Percentiles rank a stretch among this genome's conserved stretches.
phyloP scores from a whole-genome alignment of 352 stramenopile genomes.

The Globisporangium emineosum region DNA sequence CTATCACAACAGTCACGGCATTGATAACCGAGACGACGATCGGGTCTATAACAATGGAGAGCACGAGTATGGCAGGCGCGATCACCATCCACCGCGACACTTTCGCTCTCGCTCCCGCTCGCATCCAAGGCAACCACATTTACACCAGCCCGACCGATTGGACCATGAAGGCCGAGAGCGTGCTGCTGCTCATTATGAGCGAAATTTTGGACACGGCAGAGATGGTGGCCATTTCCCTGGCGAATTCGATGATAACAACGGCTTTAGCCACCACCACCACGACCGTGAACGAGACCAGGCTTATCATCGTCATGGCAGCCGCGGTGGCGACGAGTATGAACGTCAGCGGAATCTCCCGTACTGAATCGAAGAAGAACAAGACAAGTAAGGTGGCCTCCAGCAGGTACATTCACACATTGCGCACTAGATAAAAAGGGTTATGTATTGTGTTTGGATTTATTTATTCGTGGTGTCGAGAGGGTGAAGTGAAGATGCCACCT shows the following conservation, averaged over 20 bases:
- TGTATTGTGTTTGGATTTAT: conserved; percentile 12
- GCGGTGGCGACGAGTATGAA: conserved; percentile 4
- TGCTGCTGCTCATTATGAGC: not conserved
- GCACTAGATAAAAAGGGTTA: conserved; percentile 5
- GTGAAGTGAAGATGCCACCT: not conserved
- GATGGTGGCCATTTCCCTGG: not conserved
- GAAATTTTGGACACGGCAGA: not conserved
- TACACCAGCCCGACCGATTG: not conserved
- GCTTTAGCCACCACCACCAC: not conserved
- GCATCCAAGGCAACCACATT: not conserved
- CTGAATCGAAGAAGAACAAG: not conserved
- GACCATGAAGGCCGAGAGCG: conserved; percentile 1
- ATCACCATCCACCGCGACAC: conserved; percentile 2
- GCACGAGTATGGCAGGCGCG: not conserved
- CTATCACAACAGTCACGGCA: not conserved
- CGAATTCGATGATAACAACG: conserved; percentile 5
- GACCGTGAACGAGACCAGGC: conserved; percentile 5
- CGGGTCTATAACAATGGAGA: not conserved
- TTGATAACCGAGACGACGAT: not conserved
- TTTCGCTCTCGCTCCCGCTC: conserved; percentile 9
- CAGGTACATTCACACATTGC: not conserved
- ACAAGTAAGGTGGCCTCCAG: not conserved
- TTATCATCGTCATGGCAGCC: conserved; percentile 6
- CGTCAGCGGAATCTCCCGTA: conserved; percentile 11
- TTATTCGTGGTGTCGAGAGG: not conserved